Base-by-base conservation (phyloP, 257 asterid genomes). In the Primulina tabacum region DNA sequence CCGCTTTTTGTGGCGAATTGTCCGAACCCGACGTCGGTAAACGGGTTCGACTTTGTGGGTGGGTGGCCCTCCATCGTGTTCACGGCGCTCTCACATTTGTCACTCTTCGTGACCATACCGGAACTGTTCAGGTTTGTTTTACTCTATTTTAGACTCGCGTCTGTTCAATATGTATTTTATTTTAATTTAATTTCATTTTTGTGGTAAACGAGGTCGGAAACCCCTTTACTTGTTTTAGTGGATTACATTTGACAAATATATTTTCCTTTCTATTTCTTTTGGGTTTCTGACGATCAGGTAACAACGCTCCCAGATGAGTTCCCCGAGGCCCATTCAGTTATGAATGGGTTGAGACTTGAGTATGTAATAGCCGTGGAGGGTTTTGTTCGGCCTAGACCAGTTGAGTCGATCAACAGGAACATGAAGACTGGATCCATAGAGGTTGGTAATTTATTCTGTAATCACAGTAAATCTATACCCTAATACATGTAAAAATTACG, bases 1-100 rank as follows among this genome's bases (percentile, higher is more conserved):
- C 90, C n/a, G 86, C 74, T 60, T 83, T 71, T 28, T 94, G 97
- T 72, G 97, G 97, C 47, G 87, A 89, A 75, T 82, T 94, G 82
- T 79, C 92, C 16, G 91, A 85, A 71, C 64, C 70, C 60, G 93
- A 91, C 72, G 82, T 88, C 62, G 97, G 97, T 21, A 88, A 77
- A 66, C 90, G 95, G 64, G 97, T 94, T 70, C 83, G 92, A 55
- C 88, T 94, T 8, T 94, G 99, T 63, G 97, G 99, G 37, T 94
- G 99, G 99, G 99, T 91, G 72, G 99, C 97, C 61, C 90, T 91
- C 69, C 97, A 91, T 73, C 95, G 99, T n/a, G 79, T 88, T 68
- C 97, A 94, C 38, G 97, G 99, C 29, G 90, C 97, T 16, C 96
- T 94, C 76, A 89, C 97, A 67, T 94, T 94, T 60, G 57, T 94